Evolutionary conservation across 2,329 filamentous ascomycete species (phyloP).

Genomic region (Torrubiella hemipterigena): DNA sequence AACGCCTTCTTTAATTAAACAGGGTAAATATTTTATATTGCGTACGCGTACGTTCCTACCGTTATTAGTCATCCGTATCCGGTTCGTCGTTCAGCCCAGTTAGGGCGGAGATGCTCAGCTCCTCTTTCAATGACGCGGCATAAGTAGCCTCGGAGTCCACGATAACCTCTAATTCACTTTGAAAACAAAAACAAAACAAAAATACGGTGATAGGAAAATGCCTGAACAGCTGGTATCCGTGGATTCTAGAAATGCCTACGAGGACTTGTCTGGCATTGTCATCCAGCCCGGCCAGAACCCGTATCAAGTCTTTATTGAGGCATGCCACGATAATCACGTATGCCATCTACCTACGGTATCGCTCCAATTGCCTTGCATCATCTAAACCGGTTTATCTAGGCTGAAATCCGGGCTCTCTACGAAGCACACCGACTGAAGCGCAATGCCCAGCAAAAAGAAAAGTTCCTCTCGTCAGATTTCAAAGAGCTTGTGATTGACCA

Average conservation of each 20-base stretch:
- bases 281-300: conserved; percentile 53
- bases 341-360: conserved; percentile 11
- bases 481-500: conserved; percentile 63
- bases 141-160: too few species aligned
- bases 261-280: conserved; percentile 40
- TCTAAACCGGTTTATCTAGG: conserved; percentile 25
- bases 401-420: conserved; percentile 61
- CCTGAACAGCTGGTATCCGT: conserved; percentile 20
- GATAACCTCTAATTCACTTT: too few species aligned
- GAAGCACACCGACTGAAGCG: conserved; percentile 60
- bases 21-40: too few species aligned
- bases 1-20: too few species aligned
- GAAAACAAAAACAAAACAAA: too few species aligned
- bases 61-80: too few species aligned
- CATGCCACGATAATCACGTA: conserved; percentile 57
- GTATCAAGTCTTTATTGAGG: conserved; percentile 60
- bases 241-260: conserved; percentile 36
- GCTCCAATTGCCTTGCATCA: background rate
- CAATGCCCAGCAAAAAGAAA: conserved; percentile 63
- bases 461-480: conserved; percentile 59
- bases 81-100: too few species aligned
- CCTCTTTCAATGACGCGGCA: too few species aligned
- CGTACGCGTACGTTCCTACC: too few species aligned
- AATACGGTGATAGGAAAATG: too few species aligned
- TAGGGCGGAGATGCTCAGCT: too few species aligned